Evolutionary conservation across 345 rosid genomes (phyloP), one percentile per base, ranked within the genome.

Genomic region (Syzygium grande): DNA sequence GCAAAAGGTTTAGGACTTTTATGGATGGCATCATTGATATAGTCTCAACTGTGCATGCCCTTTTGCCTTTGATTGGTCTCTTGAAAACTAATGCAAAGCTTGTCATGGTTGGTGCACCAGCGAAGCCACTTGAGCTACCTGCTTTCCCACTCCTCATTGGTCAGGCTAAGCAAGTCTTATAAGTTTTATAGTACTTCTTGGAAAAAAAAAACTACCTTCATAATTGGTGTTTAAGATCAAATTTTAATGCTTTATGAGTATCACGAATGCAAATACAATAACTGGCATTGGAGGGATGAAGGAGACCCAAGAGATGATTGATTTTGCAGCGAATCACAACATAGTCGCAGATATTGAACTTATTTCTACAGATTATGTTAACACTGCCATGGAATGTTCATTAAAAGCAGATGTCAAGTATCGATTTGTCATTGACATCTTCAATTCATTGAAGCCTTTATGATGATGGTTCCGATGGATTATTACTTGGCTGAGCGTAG

Each of bases 21-120:
- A n/a, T n/a, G n/a, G 96, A 94, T 91, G 95, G 93, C 23, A 93
- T 94, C 16, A 93, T 95, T 10, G 95, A 95, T 77, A 95, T 95
- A 1, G 94, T 93, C 2, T 91, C 95, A 0, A 95, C 94, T 9
- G 84, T 73, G 15, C 95, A 94, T 80, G 89, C 93, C 1, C 84
- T 94, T 30, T 12, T 87, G 85, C 95, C 96, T 1, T 55, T 95
- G 87, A 23, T 94, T 4, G 89, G 90, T 43, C 92, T 95, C 56
- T 85, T 94, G 54, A 94, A 93, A 87, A 8, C 86, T 46, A 73
- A 93, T 85, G 96, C 94, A 23, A 95, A 89, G 84, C 91, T 95
- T 9, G 86, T 94, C 68, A 51, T 93, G 89, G 91, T 95, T 55
- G 95, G 96, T 55, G 93, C 88, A 5, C 95, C 95, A 0, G 88